A percentile compares a stretch with the other conserved stretches of the same genome.
These are phyloP conservation scores for Vanrija sp. DNA, from an alignment of 1,284 basidiomycete species.

Conservation along the genomic window DNA sequence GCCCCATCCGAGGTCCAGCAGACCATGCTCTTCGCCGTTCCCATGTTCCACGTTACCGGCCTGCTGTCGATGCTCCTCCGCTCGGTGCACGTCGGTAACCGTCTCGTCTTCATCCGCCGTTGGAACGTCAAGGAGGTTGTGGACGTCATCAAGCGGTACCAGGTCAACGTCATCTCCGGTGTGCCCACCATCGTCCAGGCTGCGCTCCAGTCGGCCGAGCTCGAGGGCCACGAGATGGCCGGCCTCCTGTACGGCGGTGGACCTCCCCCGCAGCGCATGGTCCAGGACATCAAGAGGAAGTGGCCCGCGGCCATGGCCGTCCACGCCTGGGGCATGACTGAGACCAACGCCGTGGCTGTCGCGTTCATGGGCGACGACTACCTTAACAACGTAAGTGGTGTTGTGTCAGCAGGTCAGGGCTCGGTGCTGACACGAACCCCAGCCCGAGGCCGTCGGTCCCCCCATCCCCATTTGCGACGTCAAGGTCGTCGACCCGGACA, in stretches of 20 bases:
- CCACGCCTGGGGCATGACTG: slow-evolving; percentile 44
- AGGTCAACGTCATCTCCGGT: slow-evolving; percentile 35
- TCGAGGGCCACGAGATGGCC: slow-evolving; percentile 24
- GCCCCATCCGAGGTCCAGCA: background rate
- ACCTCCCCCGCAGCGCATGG: slow-evolving; percentile 30
- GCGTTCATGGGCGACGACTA: slow-evolving; percentile 40
- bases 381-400: slow-evolving; percentile 11
- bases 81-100: slow-evolving; percentile 35
- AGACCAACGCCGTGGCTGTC: slow-evolving; percentile 41
- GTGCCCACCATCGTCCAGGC: slow-evolving; percentile 34
- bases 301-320: slow-evolving; percentile 30
- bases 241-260: slow-evolving; percentile 41
- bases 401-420: background rate
- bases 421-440: too few relatives aligned
- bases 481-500: slow-evolving; percentile 36
- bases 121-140: slow-evolving; percentile 39
- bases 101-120: slow-evolving; percentile 35
- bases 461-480: slow-evolving; percentile 36
- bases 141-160: slow-evolving; percentile 26
- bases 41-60: slow-evolving; percentile 46
- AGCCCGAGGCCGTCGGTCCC: slow-evolving; percentile 17
- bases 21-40: slow-evolving; percentile 30
- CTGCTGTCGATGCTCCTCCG: slow-evolving; percentile 39
- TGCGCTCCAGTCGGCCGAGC: slow-evolving; percentile 24
- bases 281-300: slow-evolving; percentile 20